phyloP scores from a whole-genome alignment of 139 green algal species.

The Pleodorina starrii region DNA sequence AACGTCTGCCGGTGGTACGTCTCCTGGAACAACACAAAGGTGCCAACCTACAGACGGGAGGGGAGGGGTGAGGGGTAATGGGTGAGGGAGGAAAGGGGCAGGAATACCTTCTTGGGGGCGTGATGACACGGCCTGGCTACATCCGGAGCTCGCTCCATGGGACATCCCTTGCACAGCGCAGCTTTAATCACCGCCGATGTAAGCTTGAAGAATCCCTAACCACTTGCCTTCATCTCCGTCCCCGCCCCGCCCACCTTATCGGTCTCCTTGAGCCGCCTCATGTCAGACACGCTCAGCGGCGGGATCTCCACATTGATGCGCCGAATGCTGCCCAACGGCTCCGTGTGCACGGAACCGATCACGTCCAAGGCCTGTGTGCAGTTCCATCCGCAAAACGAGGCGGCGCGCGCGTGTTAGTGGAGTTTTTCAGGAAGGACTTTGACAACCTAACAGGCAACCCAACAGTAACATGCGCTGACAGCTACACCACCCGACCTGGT shows the following conservation, averaged over 20 bases:
- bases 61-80: neutral
- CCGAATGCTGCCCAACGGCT: constrained; percentile 78
- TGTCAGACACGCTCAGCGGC: constrained; percentile 78
- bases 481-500: too few relatives aligned
- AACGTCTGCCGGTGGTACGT: constrained; percentile 77
- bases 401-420: too few relatives aligned
- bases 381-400: neutral
- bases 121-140: too few relatives aligned
- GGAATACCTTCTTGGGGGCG: too few relatives aligned
- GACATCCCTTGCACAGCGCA: too few relatives aligned
- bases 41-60: constrained; percentile 69
- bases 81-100: neutral
- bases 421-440: too few relatives aligned
- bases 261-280: constrained; percentile 80
- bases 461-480: too few relatives aligned
- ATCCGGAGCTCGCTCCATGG: too few relatives aligned
- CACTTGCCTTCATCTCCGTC: too few relatives aligned
- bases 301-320: constrained; percentile 86
- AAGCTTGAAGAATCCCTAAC: too few relatives aligned
- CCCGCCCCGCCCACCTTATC: constrained; percentile 70
- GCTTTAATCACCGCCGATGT: too few relatives aligned
- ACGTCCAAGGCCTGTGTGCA: constrained; percentile 66
- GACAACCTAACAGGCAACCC: too few relatives aligned
- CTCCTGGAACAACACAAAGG: constrained; percentile 84
- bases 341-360: constrained; percentile 68